These are phyloP conservation scores for Aspergillus brunneoviolaceus DNA, from an alignment of 2,329 filamentous ascomycete genomes.

Conservation along the genomic window DNA sequence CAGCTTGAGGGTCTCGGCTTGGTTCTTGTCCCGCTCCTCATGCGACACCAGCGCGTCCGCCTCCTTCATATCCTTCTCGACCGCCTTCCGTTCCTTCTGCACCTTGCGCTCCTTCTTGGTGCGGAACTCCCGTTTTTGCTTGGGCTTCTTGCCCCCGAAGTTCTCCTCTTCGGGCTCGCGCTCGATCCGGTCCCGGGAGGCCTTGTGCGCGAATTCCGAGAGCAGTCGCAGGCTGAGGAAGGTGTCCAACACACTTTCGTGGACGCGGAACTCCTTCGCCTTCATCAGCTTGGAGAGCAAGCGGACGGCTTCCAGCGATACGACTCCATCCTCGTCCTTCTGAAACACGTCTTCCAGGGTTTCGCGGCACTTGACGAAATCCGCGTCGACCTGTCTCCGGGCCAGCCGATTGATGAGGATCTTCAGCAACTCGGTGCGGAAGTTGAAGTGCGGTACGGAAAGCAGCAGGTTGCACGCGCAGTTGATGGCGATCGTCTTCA, in stretches of 20 bases:
- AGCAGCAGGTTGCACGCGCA: constrained; percentile 81
- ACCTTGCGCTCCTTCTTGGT: constrained; percentile 85
- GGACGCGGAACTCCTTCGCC: constrained; percentile 73
- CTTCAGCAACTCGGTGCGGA: constrained; percentile 80
- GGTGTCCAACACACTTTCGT: constrained; percentile 84
- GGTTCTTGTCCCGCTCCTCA: constrained; percentile 89
- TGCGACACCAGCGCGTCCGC: constrained; percentile 89
- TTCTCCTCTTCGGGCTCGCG: constrained; percentile 49
- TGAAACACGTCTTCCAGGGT: constrained; percentile 79
- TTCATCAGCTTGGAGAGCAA: constrained; percentile 95
- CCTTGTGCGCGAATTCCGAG: constrained; percentile 82
- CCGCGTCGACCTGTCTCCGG: constrained; percentile 66
- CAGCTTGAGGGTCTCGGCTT: constrained; percentile 91
- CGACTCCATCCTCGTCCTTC: constrained; percentile 85
- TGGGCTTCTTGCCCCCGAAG: constrained; percentile 57
- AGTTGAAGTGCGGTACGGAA: constrained; percentile 95
- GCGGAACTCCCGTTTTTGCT: constrained; percentile 77
- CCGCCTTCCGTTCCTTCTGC: constrained; percentile 77
- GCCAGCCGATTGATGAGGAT: constrained; percentile 84
- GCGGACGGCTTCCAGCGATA: constrained; percentile 81
- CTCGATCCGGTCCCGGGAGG: constrained; percentile 74
- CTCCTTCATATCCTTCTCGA: constrained; percentile 90
- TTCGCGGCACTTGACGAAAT: constrained; percentile 74
- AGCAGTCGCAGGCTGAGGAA: constrained; percentile 88
- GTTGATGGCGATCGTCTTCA: constrained; percentile 75